Percentiles rank a stretch among this genome's conserved stretches.
These are phyloP conservation scores for Flaveria robusta DNA, from an alignment of 129 eudicot species.

Conservation along the genomic window DNA sequence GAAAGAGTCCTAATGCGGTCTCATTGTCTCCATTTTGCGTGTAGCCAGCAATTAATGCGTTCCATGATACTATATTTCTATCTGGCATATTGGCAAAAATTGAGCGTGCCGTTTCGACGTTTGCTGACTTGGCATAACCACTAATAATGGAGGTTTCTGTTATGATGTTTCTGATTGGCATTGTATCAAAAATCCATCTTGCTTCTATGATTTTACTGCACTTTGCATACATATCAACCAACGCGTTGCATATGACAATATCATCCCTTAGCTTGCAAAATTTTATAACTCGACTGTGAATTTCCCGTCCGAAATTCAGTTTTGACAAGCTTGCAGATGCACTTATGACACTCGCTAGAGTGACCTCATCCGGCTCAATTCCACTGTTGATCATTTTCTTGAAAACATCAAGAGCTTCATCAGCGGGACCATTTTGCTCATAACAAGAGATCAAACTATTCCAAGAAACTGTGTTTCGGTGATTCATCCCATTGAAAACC, in stretches of 20 bases:
- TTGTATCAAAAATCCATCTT: constrained; percentile 46
- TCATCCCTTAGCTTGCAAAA: constrained; percentile 37
- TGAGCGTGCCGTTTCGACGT: constrained; percentile 29
- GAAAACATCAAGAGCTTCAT: constrained; percentile 38
- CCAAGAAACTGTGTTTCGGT: constrained; percentile 44
- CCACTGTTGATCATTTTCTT: constrained; percentile 25
- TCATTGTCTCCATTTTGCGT: constrained; percentile 41
- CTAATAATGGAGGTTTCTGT: constrained; percentile 40
- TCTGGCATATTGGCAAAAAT: constrained; percentile 39
- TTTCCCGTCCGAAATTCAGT: constrained; percentile 32
- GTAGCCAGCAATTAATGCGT: constrained; percentile 45
- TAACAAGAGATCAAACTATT: constrained; percentile 44
- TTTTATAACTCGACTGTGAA: constrained; percentile 38
- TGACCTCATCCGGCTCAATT: constrained; percentile 43
- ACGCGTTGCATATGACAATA: constrained; percentile 42
- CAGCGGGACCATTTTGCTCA: constrained; percentile 46
- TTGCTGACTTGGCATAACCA: constrained; percentile 39
- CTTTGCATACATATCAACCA: constrained; percentile 46
- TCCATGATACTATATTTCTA: constrained; percentile 44
- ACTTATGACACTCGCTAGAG: constrained; percentile 42
- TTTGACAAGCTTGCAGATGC: constrained; percentile 42
- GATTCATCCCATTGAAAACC: constrained; percentile 35
- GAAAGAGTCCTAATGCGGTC: constrained; percentile 36
- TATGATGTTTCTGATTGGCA: constrained; percentile 37
- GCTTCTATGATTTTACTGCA: constrained; percentile 36